These are phyloP conservation scores for Neurospora sp. DNA, from an alignment of 495 filamentous ascomycete genomes.

Conservation along the genomic window DNA sequence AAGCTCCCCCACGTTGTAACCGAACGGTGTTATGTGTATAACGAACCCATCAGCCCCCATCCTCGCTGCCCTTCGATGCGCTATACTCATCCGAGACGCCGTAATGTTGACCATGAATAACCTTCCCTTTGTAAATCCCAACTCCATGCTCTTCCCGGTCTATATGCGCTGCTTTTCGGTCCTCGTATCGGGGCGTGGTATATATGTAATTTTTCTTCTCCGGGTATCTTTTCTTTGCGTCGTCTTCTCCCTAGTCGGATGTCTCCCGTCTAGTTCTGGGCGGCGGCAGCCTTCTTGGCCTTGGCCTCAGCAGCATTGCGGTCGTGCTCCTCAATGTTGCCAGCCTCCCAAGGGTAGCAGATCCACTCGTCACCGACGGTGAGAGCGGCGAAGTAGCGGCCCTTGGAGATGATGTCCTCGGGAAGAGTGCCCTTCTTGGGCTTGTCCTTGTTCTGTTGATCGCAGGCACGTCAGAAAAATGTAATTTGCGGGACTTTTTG, in stretches of 20 bases:
- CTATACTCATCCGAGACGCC: background rate
- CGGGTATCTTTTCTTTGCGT: background rate
- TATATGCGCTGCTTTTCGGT: background rate
- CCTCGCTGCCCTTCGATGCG: background rate
- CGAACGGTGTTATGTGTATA: background rate
- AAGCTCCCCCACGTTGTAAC: background rate
- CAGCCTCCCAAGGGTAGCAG: conserved; percentile 99
- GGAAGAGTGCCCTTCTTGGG: conserved; percentile 82
- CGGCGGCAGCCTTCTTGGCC: conserved; percentile 6
- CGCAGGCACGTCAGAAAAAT: background rate
- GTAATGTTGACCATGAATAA: background rate
- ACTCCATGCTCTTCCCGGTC: background rate
- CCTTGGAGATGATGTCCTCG: conserved; percentile 61
- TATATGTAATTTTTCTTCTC: background rate
- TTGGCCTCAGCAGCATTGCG: conserved; percentile 46
- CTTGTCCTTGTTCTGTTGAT: conserved; percentile 84
- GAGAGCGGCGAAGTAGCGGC: conserved; percentile 73
- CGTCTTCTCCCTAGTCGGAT: background rate
- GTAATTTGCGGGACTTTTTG: background rate
- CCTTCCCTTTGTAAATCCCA: background rate
- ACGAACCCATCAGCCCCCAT: background rate
- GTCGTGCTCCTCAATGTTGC: conserved; percentile 92
- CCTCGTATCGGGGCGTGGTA: background rate
- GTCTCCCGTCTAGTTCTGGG: background rate
- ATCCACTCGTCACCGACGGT: conserved; percentile 94